These are phyloP conservation scores for Megacollybia marginata DNA, from an alignment of 768 basidiomycete species.

Conservation along the genomic window DNA sequence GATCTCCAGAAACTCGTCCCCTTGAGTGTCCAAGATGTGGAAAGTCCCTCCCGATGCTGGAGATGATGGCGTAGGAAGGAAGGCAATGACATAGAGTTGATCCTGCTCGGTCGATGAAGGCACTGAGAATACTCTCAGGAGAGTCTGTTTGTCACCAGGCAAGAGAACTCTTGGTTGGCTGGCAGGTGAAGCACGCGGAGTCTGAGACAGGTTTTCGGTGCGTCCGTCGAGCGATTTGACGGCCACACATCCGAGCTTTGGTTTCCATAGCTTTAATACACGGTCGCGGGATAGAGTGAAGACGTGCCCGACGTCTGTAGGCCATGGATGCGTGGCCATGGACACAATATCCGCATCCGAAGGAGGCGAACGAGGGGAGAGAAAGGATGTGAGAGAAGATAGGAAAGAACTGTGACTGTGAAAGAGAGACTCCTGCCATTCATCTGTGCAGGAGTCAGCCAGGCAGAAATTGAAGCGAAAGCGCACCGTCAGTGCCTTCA, in stretches of 20 bases:
- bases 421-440: slow-evolving; percentile 61
- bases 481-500: slow-evolving; percentile 52
- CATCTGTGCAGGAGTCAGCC: slow-evolving; percentile 35
- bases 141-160: slow-evolving; percentile 51
- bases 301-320: slow-evolving; percentile 64
- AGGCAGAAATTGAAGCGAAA: slow-evolving; percentile 9
- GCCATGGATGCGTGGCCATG: slow-evolving; percentile 66
- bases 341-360: slow-evolving; percentile 59
- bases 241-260: slow-evolving; percentile 65
- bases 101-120: slow-evolving; percentile 31
- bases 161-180: slow-evolving; percentile 40
- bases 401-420: slow-evolving; percentile 58
- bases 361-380: slow-evolving; percentile 42
- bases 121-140: slow-evolving; percentile 57
- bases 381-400: slow-evolving; percentile 57
- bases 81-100: slow-evolving; percentile 57
- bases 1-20: slow-evolving; percentile 53
- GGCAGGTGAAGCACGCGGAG: slow-evolving; percentile 14
- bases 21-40: slow-evolving; percentile 49
- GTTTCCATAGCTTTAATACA: slow-evolving; percentile 79
- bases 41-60: slow-evolving; percentile 74
- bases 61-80: slow-evolving; percentile 62
- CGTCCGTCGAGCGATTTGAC: slow-evolving; percentile 37
- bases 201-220: not conserved
- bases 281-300: slow-evolving; percentile 88